phyloP scores from a whole-genome alignment of 176 grass and related monocot genomes.

The Luzula sylvatica region DNA sequence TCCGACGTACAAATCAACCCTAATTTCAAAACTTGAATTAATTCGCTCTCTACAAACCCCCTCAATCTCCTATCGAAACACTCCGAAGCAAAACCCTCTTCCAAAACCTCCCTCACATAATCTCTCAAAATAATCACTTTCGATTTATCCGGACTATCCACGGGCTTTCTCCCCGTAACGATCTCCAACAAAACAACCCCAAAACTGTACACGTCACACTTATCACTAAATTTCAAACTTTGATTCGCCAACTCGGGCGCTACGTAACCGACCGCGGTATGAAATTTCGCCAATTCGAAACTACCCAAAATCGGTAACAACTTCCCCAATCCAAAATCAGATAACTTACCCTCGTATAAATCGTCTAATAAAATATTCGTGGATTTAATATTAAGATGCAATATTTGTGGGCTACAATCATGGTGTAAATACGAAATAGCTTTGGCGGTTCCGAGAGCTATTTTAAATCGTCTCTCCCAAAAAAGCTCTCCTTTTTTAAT shows the following conservation, averaged over 20 bases:
- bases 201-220: constrained; percentile 97
- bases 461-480: constrained; percentile 70
- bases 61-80: constrained; percentile 75
- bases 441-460: constrained; percentile 54
- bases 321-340: constrained; percentile 87
- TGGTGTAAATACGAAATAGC: constrained; percentile 93
- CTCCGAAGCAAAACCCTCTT: constrained; percentile 52
- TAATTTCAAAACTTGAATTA: constrained; percentile 90
- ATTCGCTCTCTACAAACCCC: constrained; percentile 63
- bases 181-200: constrained; percentile 90
- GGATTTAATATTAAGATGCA: constrained; percentile 97
- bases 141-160: constrained; percentile 44
- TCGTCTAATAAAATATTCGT: constrained; percentile 85
- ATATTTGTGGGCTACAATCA: constrained; percentile 75
- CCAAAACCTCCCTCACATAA: constrained; percentile 73
- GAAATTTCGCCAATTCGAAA: constrained; percentile 69
- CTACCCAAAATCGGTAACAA: constrained; percentile 73
- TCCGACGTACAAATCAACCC: constrained; percentile 89
- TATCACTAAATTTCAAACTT: constrained; percentile 71
- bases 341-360: constrained; percentile 72
- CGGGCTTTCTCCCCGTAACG: constrained; percentile 78
- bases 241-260: constrained; percentile 78
- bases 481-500: constrained; percentile 51
- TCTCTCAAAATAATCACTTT: constrained; percentile 46
- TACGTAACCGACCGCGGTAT: constrained; percentile 63